phyloP scores from a whole-genome alignment of 306 rosid genomes.

The Gastrolobium bilobum region DNA sequence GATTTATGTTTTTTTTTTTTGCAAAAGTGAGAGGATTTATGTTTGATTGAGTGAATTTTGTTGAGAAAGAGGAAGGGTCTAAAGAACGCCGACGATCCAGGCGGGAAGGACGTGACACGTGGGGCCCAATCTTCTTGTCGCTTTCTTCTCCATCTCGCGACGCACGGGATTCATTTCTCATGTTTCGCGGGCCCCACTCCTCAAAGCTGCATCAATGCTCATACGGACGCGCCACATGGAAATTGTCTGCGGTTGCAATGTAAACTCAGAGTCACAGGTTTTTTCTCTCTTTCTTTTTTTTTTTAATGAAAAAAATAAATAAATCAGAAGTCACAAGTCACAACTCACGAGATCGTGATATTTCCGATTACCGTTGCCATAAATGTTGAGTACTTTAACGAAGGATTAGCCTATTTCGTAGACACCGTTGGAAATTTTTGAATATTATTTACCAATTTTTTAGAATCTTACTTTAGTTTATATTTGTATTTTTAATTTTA shows the following conservation, averaged over 20 bases:
- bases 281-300: too few relatives aligned
- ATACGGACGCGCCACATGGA: slow-evolving; percentile 45
- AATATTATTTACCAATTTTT: background rate
- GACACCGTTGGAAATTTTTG: background rate
- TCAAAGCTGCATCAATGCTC: slow-evolving; percentile 34
- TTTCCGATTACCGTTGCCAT: background rate
- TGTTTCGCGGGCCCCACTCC: background rate
- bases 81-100: slow-evolving; percentile 56
- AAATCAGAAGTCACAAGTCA: background rate
- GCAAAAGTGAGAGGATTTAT: too few relatives aligned
- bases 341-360: background rate
- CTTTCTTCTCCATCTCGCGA: slow-evolving; percentile 33
- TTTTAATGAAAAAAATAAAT: too few relatives aligned
- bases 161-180: background rate
- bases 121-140: slow-evolving; percentile 53
- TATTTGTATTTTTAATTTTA: too few relatives aligned
- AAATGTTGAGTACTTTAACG: background rate
- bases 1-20: too few relatives aligned
- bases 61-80: background rate
- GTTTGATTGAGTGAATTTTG: too few relatives aligned
- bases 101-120: slow-evolving; percentile 53
- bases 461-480: too few relatives aligned
- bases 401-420: background rate
- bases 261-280: background rate
- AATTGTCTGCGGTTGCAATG: background rate